Conservation (phyloP, 805 yeast species). For the Sugiyamaella boreocaroliniensis region DNA sequence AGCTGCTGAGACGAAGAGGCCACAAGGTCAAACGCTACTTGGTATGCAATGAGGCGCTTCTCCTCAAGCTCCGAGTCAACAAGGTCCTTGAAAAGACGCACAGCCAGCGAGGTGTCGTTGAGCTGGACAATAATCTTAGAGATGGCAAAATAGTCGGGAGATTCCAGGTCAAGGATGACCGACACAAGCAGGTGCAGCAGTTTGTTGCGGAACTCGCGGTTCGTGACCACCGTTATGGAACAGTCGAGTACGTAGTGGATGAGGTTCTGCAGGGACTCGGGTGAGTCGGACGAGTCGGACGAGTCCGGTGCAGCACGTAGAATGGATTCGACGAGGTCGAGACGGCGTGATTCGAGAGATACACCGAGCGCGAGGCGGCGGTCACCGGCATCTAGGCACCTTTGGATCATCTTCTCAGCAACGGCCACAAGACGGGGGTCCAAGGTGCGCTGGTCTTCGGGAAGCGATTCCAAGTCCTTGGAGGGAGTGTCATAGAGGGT, state of each 20-base stretch:
- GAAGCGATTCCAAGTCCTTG: constrained; percentile 20
- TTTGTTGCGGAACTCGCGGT: constrained; percentile 57
- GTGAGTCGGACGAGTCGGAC: neutral
- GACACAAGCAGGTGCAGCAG: constrained; percentile 58
- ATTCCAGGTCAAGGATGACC: constrained; percentile 48
- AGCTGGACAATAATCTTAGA: constrained; percentile 84
- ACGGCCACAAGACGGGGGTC: constrained; percentile 60
- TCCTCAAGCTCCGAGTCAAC: constrained; percentile 38
- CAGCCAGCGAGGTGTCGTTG: constrained; percentile 68
- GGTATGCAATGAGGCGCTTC: constrained; percentile 63
- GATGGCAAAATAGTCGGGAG: constrained; percentile 76
- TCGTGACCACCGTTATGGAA: constrained; percentile 58
- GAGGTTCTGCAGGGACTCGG: constrained; percentile 39
- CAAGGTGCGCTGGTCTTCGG: constrained; percentile 28
- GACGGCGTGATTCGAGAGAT: constrained; percentile 78
- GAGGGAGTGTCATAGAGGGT: constrained; percentile 36
- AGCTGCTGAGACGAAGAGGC: constrained; percentile 87
- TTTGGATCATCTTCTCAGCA: constrained; percentile 80
- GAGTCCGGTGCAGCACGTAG: constrained; percentile 12
- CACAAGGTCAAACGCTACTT: constrained; percentile 92
- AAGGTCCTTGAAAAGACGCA: constrained; percentile 57
- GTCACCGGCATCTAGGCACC: constrained; percentile 68
- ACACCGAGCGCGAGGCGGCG: constrained; percentile 81
- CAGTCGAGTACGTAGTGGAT: constrained; percentile 66
- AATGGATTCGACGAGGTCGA: constrained; percentile 60